Evolutionary conservation across 129 eudicot species (phyloP).

Genomic region (Pittosporum tobira): DNA sequence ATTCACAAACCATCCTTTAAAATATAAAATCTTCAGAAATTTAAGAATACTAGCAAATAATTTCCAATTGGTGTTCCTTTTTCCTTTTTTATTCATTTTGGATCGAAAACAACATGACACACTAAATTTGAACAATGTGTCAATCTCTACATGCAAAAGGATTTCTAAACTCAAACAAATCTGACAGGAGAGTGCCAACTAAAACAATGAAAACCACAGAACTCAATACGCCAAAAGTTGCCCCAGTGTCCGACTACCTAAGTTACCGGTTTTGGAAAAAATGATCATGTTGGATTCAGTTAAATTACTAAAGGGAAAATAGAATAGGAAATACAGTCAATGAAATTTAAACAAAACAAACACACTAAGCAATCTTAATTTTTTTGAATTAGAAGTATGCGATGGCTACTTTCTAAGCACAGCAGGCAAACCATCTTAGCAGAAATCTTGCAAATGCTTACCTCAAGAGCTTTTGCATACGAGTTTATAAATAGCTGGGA

Average conservation of each 20-base stretch:
- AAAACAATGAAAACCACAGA: not conserved
- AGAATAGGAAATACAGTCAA: not conserved
- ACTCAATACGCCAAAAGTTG: not conserved
- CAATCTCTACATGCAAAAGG: no score
- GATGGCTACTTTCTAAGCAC: not conserved
- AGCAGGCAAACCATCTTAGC: not conserved
- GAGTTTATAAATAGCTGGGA: constrained; percentile 97
- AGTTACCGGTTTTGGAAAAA: not conserved
- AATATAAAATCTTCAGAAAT: no score
- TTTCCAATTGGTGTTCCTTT: no score
- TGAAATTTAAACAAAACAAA: not conserved
- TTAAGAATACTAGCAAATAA: no score
- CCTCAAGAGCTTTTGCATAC: constrained; percentile 98
- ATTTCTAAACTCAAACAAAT: no score
- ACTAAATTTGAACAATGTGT: no score
- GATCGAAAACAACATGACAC: no score
- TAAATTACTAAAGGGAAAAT: not conserved
- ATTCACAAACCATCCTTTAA: no score
- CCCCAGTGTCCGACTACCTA: not conserved
- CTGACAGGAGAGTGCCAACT: not conserved
- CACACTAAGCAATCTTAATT: not conserved
- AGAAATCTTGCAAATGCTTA: constrained; percentile 14
- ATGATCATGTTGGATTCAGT: not conserved
- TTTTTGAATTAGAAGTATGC: no score
- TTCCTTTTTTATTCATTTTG: no score